A percentile compares a stretch with the other conserved stretches of the same genome.
phyloP scores from a whole-genome alignment of 352 stramenopile genomes.

The Globisporangium irregulare region DNA sequence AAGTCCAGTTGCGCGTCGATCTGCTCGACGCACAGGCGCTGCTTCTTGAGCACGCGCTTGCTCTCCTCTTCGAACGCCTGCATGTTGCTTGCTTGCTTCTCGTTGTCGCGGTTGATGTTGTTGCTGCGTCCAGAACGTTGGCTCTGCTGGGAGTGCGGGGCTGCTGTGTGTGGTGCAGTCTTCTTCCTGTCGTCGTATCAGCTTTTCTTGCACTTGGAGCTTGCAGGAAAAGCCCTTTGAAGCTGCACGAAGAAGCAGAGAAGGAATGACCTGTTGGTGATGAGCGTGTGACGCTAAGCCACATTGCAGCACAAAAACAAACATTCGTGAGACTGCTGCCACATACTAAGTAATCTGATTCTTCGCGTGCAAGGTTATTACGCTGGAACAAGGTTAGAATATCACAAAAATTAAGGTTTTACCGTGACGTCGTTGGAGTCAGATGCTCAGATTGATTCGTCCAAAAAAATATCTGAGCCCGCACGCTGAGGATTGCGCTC shows the following conservation, averaged over 20 bases:
- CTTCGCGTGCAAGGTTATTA: neutral
- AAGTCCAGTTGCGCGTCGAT: conserved; percentile 65
- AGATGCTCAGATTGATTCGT: neutral
- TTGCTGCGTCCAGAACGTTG: conserved; percentile 7
- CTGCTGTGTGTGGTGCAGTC: neutral
- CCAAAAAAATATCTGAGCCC: neutral
- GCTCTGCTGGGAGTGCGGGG: neutral
- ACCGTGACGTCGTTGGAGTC: neutral
- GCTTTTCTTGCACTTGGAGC: neutral
- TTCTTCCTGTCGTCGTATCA: conserved; percentile 1
- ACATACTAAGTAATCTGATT: neutral
- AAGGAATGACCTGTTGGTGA: neutral
- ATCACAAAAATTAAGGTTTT: neutral
- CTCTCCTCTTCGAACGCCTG: conserved; percentile 59
- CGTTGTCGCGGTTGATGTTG: neutral
- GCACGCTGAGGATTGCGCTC: neutral
- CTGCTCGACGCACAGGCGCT: conserved; percentile 53
- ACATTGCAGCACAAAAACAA: conserved; percentile 1
- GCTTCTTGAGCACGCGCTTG: conserved; percentile 67
- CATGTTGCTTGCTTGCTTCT: conserved; percentile 25
- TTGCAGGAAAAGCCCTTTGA: neutral
- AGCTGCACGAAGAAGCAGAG: neutral
- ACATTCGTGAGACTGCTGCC: neutral
- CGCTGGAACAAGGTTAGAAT: neutral
- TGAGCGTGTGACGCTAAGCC: neutral